These are phyloP conservation scores for Ogataea hybrid DNA, from an alignment of 1,139 yeast species.

Conservation along the genomic window DNA sequence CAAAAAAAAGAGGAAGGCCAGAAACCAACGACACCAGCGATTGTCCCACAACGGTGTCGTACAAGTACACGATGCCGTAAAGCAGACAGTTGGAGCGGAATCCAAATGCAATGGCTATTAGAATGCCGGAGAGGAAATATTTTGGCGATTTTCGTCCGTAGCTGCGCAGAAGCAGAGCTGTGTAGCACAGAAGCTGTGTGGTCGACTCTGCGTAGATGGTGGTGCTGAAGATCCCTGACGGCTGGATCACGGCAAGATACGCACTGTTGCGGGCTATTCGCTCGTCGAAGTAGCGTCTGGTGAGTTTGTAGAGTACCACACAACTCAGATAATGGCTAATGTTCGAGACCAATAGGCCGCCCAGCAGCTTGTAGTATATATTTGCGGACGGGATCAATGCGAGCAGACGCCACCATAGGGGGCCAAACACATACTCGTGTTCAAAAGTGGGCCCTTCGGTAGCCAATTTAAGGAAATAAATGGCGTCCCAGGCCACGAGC, in stretches of 20 bases:
- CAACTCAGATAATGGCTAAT: slow-evolving; percentile 49
- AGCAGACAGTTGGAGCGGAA: slow-evolving; percentile 76
- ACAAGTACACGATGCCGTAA: slow-evolving; percentile 64
- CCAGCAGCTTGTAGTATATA: slow-evolving; percentile 44
- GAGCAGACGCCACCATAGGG: slow-evolving; percentile 66
- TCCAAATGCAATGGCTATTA: slow-evolving; percentile 56
- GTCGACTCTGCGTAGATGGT: slow-evolving; percentile 77
- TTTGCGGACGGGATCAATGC: slow-evolving; percentile 23
- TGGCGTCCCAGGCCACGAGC: slow-evolving; percentile 81
- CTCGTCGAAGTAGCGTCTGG: slow-evolving; percentile 30
- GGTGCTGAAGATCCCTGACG: slow-evolving; percentile 79
- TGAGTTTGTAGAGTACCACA: slow-evolving; percentile 49
- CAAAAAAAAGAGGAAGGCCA: slow-evolving; percentile 52
- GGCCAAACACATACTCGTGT: slow-evolving; percentile 89
- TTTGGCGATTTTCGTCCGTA: slow-evolving; percentile 15
- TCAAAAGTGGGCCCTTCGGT: slow-evolving; percentile 57
- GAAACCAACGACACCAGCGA: slow-evolving; percentile 32
- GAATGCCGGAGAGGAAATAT: slow-evolving; percentile 56
- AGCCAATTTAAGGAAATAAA: slow-evolving; percentile 65
- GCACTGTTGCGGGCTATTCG: slow-evolving; percentile 39
- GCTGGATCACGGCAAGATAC: slow-evolving; percentile 56
- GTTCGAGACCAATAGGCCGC: slow-evolving; percentile 50
- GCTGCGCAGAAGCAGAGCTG: slow-evolving; percentile 52
- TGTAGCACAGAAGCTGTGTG: slow-evolving; percentile 64
- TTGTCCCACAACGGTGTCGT: slow-evolving; percentile 42